Base-by-base conservation (phyloP, 2,329 filamentous ascomycete species). In the Hypomyces perniciosus region DNA sequence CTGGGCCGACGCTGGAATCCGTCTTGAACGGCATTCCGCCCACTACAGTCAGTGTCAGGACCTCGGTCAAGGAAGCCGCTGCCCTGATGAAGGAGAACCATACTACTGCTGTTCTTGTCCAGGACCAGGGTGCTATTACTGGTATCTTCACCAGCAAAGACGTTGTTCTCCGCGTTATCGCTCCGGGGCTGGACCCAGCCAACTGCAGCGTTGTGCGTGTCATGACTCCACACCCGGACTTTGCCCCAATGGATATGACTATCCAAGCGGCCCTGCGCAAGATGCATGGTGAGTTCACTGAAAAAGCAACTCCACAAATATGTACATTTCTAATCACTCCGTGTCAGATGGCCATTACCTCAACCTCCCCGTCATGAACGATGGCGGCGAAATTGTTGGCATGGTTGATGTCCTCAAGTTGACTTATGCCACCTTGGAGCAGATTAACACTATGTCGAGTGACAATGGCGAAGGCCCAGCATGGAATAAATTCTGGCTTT, bases 401-500 rank as follows among this genome's bases (percentile, higher is more conserved):
- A 99, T 99, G 93, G 93, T 99, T 28, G 93, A 99, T 70, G 93
- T 99, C 53, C 81, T 99, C 56, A 97, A 97, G 74, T 79, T 99
- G 63, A 99, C 93, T 26, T 99, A 99, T 70, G 93, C 93, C 45
- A 99, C 93, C 5, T 80, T 99, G 48, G 93, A 99, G 71, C 92
- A 96, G 75, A 90, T 95, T 71, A 97, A 97, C 75, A 90, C 89
- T 53, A 97, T 99, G 85, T 84, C 81, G 38, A 90, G 85, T 48
- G 81, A 82, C 39, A 92, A 96, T 65, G 90, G 83, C 61, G 93
- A 99, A 71, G 93, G 93, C 0, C 93, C 93, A 5, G 93, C 93
- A 6, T 99, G 93, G 93, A 97, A 96, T 76, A 99, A 97, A 71
- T 99, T 99, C 74, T 99, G 93, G 93, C 78, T 97, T 59, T 97